Evolutionary conservation across 768 basidiomycete genomes (phyloP).

Genomic region (Mrakia frigida): DNA sequence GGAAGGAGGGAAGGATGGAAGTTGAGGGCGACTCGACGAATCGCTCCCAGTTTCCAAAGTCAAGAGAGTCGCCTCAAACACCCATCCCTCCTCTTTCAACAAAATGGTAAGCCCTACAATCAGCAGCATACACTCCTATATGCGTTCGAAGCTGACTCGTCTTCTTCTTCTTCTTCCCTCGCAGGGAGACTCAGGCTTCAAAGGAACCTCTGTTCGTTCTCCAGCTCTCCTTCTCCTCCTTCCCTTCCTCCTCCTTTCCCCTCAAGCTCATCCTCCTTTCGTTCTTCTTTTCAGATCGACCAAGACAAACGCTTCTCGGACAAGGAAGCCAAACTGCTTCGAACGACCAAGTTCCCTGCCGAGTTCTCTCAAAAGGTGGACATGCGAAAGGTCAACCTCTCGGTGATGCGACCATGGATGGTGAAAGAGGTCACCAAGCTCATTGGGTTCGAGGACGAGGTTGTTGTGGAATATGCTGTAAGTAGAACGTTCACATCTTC

Average conservation of each 20-base stretch:
- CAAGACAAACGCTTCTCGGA: constrained; percentile 90
- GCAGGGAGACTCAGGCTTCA: constrained; percentile 20
- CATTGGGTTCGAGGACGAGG: constrained; percentile 91
- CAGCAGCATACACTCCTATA: not conserved
- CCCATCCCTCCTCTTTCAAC: not conserved
- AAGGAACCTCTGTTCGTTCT: constrained; percentile 11
- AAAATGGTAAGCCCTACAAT: not conserved
- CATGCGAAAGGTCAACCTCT: constrained; percentile 88
- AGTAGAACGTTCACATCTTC: not conserved
- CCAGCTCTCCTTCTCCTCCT: not conserved
- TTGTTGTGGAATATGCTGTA: constrained; percentile 84
- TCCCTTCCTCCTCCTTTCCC: too few species aligned
- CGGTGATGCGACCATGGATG: constrained; percentile 91
- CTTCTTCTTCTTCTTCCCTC: not conserved
- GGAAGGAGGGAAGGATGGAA: not conserved
- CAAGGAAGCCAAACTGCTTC: constrained; percentile 86
- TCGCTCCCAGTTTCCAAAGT: not conserved
- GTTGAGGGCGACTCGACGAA: not conserved
- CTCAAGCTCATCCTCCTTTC: not conserved
- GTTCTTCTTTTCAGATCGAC: constrained; percentile 7
- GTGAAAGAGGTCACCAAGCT: constrained; percentile 86
- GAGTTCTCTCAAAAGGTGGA: constrained; percentile 92
- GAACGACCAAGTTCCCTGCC: constrained; percentile 81
- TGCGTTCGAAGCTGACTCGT: not conserved
- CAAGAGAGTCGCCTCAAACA: not conserved